Evolutionary conservation across 352 stramenopile species (phyloP).

Genomic region (Pythium aquatile): DNA sequence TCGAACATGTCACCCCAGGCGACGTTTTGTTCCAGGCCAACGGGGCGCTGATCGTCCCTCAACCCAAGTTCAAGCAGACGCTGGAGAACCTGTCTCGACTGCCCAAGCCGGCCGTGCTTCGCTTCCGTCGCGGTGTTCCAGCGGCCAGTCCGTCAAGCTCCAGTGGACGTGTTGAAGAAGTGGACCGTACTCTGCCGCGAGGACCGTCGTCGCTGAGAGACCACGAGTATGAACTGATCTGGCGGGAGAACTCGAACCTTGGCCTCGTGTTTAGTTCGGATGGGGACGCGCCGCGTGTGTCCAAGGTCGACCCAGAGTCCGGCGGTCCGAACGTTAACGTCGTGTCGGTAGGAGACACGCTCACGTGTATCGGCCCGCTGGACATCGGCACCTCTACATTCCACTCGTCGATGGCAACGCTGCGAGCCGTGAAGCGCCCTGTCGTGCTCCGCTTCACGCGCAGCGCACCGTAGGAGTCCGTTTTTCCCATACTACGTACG

Average conservation of each 20-base stretch:
- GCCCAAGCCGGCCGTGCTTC: conserved; percentile 42
- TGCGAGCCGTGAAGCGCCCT: conserved; percentile 78
- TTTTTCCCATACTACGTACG: neutral
- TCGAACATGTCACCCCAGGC: conserved; percentile 39
- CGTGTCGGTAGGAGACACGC: conserved; percentile 69
- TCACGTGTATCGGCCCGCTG: conserved; percentile 78
- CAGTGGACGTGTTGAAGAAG: conserved; percentile 34
- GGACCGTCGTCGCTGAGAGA: conserved; percentile 54
- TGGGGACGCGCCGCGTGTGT: conserved; percentile 71
- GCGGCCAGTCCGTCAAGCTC: conserved; percentile 25
- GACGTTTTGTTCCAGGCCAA: conserved; percentile 48
- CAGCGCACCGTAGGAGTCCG: conserved; percentile 11
- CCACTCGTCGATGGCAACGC: conserved; percentile 81
- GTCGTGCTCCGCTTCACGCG: conserved; percentile 77
- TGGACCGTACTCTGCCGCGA: conserved; percentile 47
- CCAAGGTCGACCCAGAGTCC: conserved; percentile 80
- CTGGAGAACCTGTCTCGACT: conserved; percentile 39
- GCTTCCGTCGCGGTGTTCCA: conserved; percentile 38
- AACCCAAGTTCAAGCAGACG: conserved; percentile 50
- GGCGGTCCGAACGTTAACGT: conserved; percentile 67
- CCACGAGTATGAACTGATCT: conserved; percentile 81
- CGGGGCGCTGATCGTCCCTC: conserved; percentile 33
- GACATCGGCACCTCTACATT: conserved; percentile 78
- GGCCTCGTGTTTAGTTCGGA: conserved; percentile 85
- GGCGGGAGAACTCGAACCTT: conserved; percentile 81